These are phyloP conservation scores for Nitzschia inconspicua DNA, from an alignment of 108 stramenopile species.

Conservation along the genomic window DNA sequence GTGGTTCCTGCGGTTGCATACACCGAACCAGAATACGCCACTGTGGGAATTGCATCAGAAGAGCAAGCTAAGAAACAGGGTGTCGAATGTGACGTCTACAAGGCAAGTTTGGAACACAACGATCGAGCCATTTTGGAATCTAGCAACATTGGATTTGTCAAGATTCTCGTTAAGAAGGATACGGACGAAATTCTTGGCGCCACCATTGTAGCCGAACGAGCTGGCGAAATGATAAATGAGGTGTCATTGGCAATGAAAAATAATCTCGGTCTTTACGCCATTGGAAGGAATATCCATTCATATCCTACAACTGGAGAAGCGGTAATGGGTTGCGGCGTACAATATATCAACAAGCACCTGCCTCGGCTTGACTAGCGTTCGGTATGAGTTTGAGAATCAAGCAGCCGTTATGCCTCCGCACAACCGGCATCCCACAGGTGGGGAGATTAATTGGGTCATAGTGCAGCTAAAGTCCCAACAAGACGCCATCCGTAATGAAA, in stretches of 20 bases:
- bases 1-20: conserved; percentile 93
- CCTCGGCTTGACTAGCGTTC: conserved; percentile 40
- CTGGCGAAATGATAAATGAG: conserved; percentile 96
- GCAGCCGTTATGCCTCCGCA: no score
- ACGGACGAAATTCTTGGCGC: conserved; percentile 91
- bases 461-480: no score
- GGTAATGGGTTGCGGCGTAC: conserved; percentile 79
- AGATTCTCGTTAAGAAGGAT: conserved; percentile 77
- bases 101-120: conserved; percentile 77
- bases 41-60: conserved; percentile 67
- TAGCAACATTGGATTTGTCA: conserved; percentile 85
- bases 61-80: conserved; percentile 48
- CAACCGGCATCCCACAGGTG: no score
- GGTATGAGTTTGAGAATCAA: no score
- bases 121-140: conserved; percentile 92
- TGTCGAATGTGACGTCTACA: conserved; percentile 75
- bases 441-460: no score
- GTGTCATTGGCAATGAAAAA: conserved; percentile 92
- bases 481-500: no score
- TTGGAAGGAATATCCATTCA: conserved; percentile 91
- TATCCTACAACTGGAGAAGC: conserved; percentile 92
- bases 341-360: conserved; percentile 71
- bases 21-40: conserved; percentile 95
- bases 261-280: conserved; percentile 66
- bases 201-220: conserved; percentile 88